These are phyloP conservation scores for Botrytis elliptica DNA, from an alignment of 2,329 filamentous ascomycete species.

Conservation along the genomic window DNA sequence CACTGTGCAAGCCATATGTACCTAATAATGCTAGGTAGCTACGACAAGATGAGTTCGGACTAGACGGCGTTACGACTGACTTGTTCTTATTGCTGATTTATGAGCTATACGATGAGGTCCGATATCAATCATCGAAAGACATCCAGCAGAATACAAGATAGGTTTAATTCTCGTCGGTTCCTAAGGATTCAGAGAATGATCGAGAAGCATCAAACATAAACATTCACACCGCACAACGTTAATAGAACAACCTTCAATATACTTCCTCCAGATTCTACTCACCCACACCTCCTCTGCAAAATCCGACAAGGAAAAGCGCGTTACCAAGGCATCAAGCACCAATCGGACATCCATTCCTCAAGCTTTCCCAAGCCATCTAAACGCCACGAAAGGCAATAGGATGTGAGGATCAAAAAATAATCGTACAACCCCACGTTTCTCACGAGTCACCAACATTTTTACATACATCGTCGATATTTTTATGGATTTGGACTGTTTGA, in stretches of 20 bases:
- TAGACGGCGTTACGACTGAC: not conserved
- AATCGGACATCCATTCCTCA: not conserved
- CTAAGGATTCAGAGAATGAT: not conserved
- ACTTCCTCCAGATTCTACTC: not conserved
- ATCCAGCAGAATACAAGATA: not conserved
- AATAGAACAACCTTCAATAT: not conserved
- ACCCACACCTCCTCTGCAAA: not conserved
- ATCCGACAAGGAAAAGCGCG: not conserved
- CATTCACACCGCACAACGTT: not conserved
- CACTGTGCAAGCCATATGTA: not conserved
- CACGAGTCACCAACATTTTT: not conserved
- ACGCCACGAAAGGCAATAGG: slow-evolving; percentile 7
- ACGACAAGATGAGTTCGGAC: not conserved
- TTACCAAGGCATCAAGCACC: not conserved
- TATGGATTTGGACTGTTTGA: not conserved
- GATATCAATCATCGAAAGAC: not conserved
- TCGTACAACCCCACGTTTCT: slow-evolving; percentile 5
- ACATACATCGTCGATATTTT: not conserved
- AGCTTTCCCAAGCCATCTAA: slow-evolving; percentile 2
- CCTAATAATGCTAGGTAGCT: not conserved
- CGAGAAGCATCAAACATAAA: not conserved
- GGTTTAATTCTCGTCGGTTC: not conserved
- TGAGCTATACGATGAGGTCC: not conserved
- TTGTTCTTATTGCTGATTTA: not conserved
- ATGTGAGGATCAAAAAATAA: not conserved